Base-by-base conservation (phyloP, 441 rosid species). In the Populus hybrid region DNA sequence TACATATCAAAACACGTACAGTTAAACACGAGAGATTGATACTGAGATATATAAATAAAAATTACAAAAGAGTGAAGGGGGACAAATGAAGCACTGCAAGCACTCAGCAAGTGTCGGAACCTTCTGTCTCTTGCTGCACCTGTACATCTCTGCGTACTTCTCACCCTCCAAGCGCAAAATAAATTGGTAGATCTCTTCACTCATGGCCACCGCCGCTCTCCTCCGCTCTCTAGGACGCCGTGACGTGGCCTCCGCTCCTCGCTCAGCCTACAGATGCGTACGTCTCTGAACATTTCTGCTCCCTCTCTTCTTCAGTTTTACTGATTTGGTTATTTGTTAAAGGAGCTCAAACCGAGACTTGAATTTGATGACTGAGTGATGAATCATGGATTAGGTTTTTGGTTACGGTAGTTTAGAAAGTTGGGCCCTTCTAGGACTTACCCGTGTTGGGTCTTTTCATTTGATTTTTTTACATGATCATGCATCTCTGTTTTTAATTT, bases 201-300 rank as follows among this genome's bases (percentile, higher is more conserved):
- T 26, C 9, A 90, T 93, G 99, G 97, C 98, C 63, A 66, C 97
- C 23, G 87, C 89, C 0, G 89, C 89, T 79, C 85, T 95, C 40
- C 85, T 95, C 69, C 98, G 96, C 63, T 84, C 93, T 3, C 18
- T 93, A 11, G 84, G 95, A 32, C 95, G 98, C 63, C 95, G 95
- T 10, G 97, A 93, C 16, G 80, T 88, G 40, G 88, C 90, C 11
- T 82, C 90, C 54, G 79, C 90, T 18, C 86, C 98, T 30, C 74
- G 90, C 21, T 85, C 94, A 3, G 93, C 91, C 63, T 91, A 79
- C 84, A 91, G 81, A 89, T 87, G 77, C 72, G 97, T 93, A 84
- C 16, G 91, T 79, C 42, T 72, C 20, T 6, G 4, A 8, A 20
- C 11, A 26, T 26, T 26, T 26, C 28, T 26, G 28, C 28, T 26